Base-by-base conservation (phyloP, 2,329 filamentous ascomycete genomes). In the Aspergillus thermomutatus region DNA sequence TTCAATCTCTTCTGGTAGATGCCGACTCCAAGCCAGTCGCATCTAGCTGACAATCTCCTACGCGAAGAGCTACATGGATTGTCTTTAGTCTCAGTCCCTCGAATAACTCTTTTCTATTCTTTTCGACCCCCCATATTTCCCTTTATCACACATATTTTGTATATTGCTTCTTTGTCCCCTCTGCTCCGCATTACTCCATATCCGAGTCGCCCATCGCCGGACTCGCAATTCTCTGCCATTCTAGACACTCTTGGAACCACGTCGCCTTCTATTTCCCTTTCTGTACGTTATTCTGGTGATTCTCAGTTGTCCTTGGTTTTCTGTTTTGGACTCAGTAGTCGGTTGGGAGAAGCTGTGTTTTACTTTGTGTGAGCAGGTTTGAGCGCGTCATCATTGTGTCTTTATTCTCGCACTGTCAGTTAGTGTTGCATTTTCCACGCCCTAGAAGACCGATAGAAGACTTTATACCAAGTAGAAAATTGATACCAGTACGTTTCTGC, bases 381-480 rank as follows among this genome's bases (percentile, higher is more conserved):
- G 43, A 23, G 43, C 43, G 43, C 23, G 21, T 26, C 43, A 25
- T 25, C 21, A 46, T 25, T 21, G 19, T 26, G 26, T 49, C 48
- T 8, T 25, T 50, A 40, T 40, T 17, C 28, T 37, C 3, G 49
- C 23, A 50, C 11, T 34, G 49, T 40, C 27, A 46, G 23, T 54
- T 21, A 46, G 34, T 52, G 50, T 45, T 43, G 27, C 25, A 23
- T 21, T 46, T 46, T 46, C 6, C 7, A 25, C 21, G 10, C 55
- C 54, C 54, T 60, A 60, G 57, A 64, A 60, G 61, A 64, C 58
- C 57, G 61, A 65, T 63, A 66, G 63, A 66, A 60, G 59, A 60
- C 43, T 54, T 27, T 51, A 55, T 52, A 56, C 51, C 50, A 55
- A 58, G 51, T 64, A 64, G 62, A 65, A 58, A 64, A 64, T 60